Evolutionary conservation across 2,329 filamentous ascomycete genomes (phyloP), one percentile per base, ranked within the genome.

Genomic region (Sarocladium brachiariae): DNA sequence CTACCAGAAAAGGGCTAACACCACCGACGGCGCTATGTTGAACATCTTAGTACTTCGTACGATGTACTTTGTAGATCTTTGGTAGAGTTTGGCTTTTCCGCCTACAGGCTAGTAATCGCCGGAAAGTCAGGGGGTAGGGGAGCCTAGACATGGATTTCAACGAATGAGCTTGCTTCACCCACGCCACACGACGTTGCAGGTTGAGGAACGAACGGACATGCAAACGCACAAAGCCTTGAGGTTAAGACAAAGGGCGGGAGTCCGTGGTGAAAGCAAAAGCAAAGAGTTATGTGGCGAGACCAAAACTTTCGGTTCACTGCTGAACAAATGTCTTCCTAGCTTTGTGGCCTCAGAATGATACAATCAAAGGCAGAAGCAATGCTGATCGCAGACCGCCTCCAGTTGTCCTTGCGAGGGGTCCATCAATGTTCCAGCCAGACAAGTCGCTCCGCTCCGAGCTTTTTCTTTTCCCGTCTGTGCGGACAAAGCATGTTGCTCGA

Each of bases 1-100:
- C 33, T 47, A 47, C 43, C 43, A 19, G n/a, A 18, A 47, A 47
- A n/a, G 25, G 43, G 13, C 27, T 47, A 47, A 19, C 25, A 14
- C 43, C 21, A 47, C n/a, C 27, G 43, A 31, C 43, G 43, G 43
- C n/a, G 43, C 19, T 13, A n/a, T n/a, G 6, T 16, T 47, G 27
- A n/a, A 21, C n/a, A 9, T 4, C 43, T 47, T 31, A 47, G 43
- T 30, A 30, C n/a, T n/a, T n/a, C n/a, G n/a, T n/a, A n/a, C n/a
- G n/a, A n/a, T n/a, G n/a, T n/a, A n/a, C n/a, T 19, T 27, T 47
- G 43, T 25, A 47, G 43, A 47, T 47, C 43, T 47, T 4, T n/a
- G 6, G 21, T 25, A 14, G 19, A 13, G 21, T n/a, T 31, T 39
- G 18, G 13, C 9, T 31, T 23, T 19, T 25, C 39, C 14, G n/a